Conservation (phyloP, 78 protist genomes). For the Dictyostelium intermedium region DNA sequence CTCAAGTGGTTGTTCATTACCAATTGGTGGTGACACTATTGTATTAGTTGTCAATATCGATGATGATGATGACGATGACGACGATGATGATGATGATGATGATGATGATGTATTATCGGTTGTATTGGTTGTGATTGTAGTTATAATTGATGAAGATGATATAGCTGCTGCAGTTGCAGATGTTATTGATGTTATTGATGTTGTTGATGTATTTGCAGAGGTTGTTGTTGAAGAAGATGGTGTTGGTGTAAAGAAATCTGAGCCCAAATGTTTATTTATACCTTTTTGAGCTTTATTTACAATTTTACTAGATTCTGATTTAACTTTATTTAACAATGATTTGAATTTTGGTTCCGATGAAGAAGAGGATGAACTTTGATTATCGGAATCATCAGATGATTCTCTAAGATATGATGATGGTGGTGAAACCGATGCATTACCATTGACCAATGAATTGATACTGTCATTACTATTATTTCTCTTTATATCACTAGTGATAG, state of each 20-base stretch:
- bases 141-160: not conserved
- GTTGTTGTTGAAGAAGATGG: not conserved
- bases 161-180: not conserved
- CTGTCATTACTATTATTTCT: not conserved
- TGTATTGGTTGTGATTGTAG: not conserved
- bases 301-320: conserved; percentile 48
- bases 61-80: not conserved
- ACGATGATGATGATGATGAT: not conserved
- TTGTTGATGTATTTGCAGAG: not conserved
- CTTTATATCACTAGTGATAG: not conserved
- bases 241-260: conserved; percentile 47
- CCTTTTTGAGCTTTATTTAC: conserved; percentile 55
- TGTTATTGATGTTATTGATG: not conserved
- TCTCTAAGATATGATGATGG: not conserved
- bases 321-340: conserved; percentile 7
- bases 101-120: not conserved
- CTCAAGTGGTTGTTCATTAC: not conserved
- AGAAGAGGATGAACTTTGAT: not conserved
- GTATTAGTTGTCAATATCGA: not conserved
- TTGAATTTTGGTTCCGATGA: not conserved
- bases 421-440: not conserved
- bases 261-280: conserved; percentile 38
- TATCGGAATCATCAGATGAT: conserved; percentile 20
- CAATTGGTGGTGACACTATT: not conserved
- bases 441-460: not conserved